Evolutionary conservation across 1,139 yeast species (phyloP).

Genomic region (Pichia sp.): DNA sequence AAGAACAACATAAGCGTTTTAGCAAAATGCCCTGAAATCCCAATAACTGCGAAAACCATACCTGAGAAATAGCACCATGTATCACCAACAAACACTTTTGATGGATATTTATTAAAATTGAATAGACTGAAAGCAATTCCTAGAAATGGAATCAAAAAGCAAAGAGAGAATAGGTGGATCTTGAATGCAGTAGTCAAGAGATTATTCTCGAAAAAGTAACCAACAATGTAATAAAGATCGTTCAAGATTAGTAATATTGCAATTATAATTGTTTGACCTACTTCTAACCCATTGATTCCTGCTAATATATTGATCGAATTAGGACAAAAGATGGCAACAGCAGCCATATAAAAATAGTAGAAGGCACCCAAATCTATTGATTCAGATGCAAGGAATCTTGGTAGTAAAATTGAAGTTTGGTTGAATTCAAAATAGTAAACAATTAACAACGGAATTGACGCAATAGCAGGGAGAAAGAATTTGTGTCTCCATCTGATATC

Average conservation of each 20-base stretch:
- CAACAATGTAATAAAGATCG: constrained; percentile 44
- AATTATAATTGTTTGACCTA: constrained; percentile 83
- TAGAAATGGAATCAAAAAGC: constrained; percentile 73
- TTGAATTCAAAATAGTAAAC: constrained; percentile 94
- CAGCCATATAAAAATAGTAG: constrained; percentile 84
- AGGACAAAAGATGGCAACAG: constrained; percentile 89
- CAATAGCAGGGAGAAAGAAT: constrained; percentile 90
- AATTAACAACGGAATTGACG: constrained; percentile 81
- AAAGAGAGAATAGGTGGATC: constrained; percentile 75
- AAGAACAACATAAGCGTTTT: constrained; percentile 82
- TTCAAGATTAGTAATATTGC: constrained; percentile 65
- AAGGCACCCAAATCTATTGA: constrained; percentile 65
- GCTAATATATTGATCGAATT: constrained; percentile 95
- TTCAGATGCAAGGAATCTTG: constrained; percentile 48
- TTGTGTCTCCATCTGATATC: constrained; percentile 97
- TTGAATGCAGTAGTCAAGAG: constrained; percentile 49
- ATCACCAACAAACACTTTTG: constrained; percentile 92
- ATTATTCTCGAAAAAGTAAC: constrained; percentile 38
- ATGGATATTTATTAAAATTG: constrained; percentile 83
- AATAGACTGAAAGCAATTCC: constrained; percentile 78
- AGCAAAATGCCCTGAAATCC: constrained; percentile 92
- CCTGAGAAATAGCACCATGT: constrained; percentile 97
- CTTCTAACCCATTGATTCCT: constrained; percentile 93
- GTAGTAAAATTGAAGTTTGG: constrained; percentile 83
- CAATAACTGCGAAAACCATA: constrained; percentile 96